A percentile compares a stretch with the other conserved stretches of the same genome.
Conservation (phyloP, 257 asterid species). For the Gentiana dahurica region DNA sequence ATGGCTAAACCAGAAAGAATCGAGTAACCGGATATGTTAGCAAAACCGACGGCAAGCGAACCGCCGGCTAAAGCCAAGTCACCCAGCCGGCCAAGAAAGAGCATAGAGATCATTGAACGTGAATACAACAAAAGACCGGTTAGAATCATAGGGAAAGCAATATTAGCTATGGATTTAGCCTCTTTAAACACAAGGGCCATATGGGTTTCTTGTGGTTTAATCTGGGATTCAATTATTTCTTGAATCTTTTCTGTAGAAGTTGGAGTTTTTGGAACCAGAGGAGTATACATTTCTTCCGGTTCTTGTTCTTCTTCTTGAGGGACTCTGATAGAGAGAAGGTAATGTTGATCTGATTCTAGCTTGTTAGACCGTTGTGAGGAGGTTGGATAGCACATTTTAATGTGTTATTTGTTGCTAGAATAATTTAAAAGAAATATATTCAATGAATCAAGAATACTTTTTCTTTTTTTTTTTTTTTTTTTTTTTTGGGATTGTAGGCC, state of each 20-base stretch:
- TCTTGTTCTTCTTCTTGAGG: conserved; percentile 9
- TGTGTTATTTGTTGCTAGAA: too few species aligned
- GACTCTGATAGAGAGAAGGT: too few species aligned
- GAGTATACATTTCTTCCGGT: conserved; percentile 25
- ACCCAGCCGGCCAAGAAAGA: conserved; percentile 67
- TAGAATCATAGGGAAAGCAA: conserved; percentile 66
- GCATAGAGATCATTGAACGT: conserved; percentile 83
- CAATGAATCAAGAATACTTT: too few species aligned
- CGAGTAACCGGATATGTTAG: conserved; percentile 72
- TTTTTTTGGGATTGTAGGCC: too few species aligned
- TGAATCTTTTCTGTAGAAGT: background rate
- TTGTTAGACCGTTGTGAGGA: too few species aligned
- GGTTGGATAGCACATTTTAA: too few species aligned
- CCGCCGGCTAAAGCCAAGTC: conserved; percentile 69
- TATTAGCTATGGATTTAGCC: conserved; percentile 29
- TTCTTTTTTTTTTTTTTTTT: too few species aligned
- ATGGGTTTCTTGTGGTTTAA: conserved; percentile 15
- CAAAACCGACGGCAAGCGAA: conserved; percentile 61
- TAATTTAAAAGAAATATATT: too few species aligned
- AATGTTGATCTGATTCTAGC: too few species aligned
- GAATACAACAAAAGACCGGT: conserved; percentile 69
- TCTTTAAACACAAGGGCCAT: conserved; percentile 28
- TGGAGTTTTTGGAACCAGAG: conserved; percentile 24
- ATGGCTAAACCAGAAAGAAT: conserved; percentile 71
- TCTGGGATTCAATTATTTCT: background rate